Evolutionary conservation across 805 yeast species (phyloP).

Genomic region (Teunomyces pallodes): DNA sequence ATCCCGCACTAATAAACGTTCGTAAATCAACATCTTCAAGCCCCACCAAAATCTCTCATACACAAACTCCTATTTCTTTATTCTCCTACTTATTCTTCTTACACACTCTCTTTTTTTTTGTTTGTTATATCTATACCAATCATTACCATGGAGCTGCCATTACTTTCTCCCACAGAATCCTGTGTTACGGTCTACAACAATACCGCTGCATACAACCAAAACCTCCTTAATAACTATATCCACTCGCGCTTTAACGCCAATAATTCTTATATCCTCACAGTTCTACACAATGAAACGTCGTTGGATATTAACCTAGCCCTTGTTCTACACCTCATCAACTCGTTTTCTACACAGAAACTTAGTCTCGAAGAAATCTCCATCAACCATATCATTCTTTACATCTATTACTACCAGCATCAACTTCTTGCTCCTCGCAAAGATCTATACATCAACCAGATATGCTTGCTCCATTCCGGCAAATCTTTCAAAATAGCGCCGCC

Average conservation of each 20-base stretch:
- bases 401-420: constrained; percentile 12
- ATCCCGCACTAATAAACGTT: not conserved
- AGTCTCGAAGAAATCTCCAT: constrained; percentile 11
- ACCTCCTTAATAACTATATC: constrained; percentile 9
- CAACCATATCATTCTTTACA: constrained; percentile 19
- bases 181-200: constrained; percentile 12
- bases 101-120: too few relatives aligned
- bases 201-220: constrained; percentile 7
- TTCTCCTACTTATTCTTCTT: too few relatives aligned
- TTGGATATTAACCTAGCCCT: constrained; percentile 15
- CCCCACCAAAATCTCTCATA: too few relatives aligned
- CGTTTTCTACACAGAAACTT: constrained; percentile 5
- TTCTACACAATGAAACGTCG: constrained; percentile 10
- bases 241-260: constrained; percentile 4
- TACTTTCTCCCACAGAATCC: constrained; percentile 19
- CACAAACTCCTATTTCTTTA: too few relatives aligned
- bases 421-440: constrained; percentile 1
- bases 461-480: constrained; percentile 19
- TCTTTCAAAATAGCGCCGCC: constrained; percentile 11
- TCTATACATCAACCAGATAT: constrained; percentile 17
- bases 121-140: not conserved
- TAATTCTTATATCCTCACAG: not conserved
- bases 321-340: constrained; percentile 13
- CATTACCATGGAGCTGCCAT: not conserved
- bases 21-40: too few relatives aligned